Base-by-base conservation (phyloP, 345 rosid species). In the Raphanus raphanistrum region DNA sequence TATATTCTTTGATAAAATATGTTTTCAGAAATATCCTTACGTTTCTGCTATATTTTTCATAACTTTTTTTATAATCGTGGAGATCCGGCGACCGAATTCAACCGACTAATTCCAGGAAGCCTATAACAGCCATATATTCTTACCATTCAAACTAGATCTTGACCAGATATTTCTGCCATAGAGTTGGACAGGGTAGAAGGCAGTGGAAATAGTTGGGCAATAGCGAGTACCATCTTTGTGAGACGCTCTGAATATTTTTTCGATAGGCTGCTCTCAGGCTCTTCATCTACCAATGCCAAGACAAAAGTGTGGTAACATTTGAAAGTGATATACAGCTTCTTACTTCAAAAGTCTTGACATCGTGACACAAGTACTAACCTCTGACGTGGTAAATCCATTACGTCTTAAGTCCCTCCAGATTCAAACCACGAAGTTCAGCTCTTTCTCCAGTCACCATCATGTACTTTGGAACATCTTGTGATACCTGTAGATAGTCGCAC, bases 401-500 rank as follows among this genome's bases (percentile, higher is more conserved):
- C 97, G 92, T 58, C 85, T n/a, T 89, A 76, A 92, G 97, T 66
- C 99, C 97, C 76, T 92, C 96, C 43, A 90, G 81, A 83, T 92
- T 92, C 79, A 92, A 81, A 84, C 99, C 97, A 5, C 90, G 94
- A 81, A 95, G 91, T 82, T 88, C 90, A 28, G 97, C 91, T 28
- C 3, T 28, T 81, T 89, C 96, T 74, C 97, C 97, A 68, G 92
- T 78, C 67, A 95, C 98, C 99, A 95, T 87, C 72, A 84, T 82
- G 82, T 90, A 95, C 79, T 79, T 92, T 45, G 97, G 99, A 41
- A 95, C 97, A 84, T 95, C 98, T 87, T 95, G 97, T 55, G 98
- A 80, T 72, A 92, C 94, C 97, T 94, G 69, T 60, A 63, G 41
- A 58, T 9, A 58, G 13, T 5, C 13, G 1, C 11, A 58, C 59